phyloP scores from a whole-genome alignment of 2,329 filamentous ascomycete species.

The Trichoderma breve region DNA sequence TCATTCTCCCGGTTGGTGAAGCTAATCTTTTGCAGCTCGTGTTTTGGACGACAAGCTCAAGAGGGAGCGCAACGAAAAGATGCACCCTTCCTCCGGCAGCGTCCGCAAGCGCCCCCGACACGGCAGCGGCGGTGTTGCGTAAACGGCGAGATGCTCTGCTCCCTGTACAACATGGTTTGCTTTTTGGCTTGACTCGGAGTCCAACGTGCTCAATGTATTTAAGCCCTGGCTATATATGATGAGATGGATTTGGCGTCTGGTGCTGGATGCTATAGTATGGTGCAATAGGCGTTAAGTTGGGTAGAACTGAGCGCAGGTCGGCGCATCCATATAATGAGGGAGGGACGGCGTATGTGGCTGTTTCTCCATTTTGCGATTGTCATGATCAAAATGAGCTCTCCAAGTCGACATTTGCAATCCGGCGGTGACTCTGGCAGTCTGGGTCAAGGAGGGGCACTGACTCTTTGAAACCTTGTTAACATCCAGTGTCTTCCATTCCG shows the following conservation, averaged over 20 bases:
- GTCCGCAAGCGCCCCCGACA: slow-evolving; percentile 57
- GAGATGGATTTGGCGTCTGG: not conserved
- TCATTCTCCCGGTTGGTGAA: not conserved
- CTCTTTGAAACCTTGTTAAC: not conserved
- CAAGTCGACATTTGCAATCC: not conserved
- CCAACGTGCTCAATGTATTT: not conserved
- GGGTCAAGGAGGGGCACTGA: not conserved
- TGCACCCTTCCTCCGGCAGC: slow-evolving; percentile 50
- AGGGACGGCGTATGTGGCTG: not conserved
- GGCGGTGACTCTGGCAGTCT: not conserved
- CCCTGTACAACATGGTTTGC: not conserved
- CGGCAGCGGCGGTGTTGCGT: slow-evolving; percentile 38
- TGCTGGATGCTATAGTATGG: not conserved
- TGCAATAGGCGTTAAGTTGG: not conserved
- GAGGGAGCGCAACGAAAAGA: slow-evolving; percentile 59
- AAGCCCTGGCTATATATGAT: not conserved
- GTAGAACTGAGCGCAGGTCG: not conserved
- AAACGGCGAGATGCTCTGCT: not conserved
- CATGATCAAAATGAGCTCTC: not conserved
- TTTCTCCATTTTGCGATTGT: not conserved
- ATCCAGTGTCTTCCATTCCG: not conserved
- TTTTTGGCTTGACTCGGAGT: not conserved
- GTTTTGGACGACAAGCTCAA: slow-evolving; percentile 66
- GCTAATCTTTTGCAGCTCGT: slow-evolving; percentile 46
- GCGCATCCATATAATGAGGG: not conserved